phyloP scores from a whole-genome alignment of 352 stramenopile species.

The Phytophthora crassamura region DNA sequence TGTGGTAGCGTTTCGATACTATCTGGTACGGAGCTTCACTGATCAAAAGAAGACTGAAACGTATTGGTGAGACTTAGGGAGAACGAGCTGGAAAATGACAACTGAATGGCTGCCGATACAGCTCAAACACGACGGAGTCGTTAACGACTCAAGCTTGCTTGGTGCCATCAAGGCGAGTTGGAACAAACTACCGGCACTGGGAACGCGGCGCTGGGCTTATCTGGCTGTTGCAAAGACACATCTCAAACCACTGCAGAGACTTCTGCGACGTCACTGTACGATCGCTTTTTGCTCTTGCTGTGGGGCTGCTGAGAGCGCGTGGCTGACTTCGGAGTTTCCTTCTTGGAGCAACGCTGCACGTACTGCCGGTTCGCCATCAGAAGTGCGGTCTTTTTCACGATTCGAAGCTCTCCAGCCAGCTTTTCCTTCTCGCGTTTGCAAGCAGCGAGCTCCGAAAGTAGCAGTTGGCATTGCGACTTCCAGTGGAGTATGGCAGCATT shows the following conservation, averaged over 20 bases:
- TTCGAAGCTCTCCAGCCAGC: constrained; percentile 26
- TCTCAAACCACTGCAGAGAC: constrained; percentile 10
- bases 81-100: too few relatives aligned
- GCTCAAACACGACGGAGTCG: too few relatives aligned
- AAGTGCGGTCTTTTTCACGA: constrained; percentile 34
- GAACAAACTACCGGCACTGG: too few relatives aligned
- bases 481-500: constrained; percentile 18
- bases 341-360: constrained; percentile 12
- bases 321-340: constrained; percentile 3
- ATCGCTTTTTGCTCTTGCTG: constrained; percentile 25
- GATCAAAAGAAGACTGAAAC: too few relatives aligned
- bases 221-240: too few relatives aligned
- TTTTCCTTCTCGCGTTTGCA: constrained; percentile 26
- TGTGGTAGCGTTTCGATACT: too few relatives aligned
- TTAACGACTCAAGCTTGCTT: too few relatives aligned
- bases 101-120: too few relatives aligned
- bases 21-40: too few relatives aligned
- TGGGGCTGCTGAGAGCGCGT: background rate
- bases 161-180: too few relatives aligned
- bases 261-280: constrained; percentile 19
- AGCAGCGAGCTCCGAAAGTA: constrained; percentile 14
- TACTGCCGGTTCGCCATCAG: constrained; percentile 33
- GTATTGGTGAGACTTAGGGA: too few relatives aligned
- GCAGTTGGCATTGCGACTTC: constrained; percentile 28
- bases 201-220: too few relatives aligned